Evolutionary conservation across 495 filamentous ascomycete genomes (phyloP).

Genomic region (Hypoxylon cercidicola): DNA sequence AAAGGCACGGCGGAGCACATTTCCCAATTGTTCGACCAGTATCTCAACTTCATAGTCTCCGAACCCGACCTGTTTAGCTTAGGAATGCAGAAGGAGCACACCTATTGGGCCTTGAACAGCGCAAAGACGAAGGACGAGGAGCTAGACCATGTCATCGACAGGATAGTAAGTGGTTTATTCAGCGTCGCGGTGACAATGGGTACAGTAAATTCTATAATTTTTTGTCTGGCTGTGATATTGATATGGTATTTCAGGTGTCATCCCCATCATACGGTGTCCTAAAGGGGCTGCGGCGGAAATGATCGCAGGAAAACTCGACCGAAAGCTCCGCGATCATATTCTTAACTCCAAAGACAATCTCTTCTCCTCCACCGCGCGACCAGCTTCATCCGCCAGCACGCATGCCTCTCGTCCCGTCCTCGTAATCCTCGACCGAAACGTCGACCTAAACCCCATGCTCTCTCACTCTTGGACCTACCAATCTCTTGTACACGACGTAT

Average conservation of each 20-base stretch:
- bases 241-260: slow-evolving; percentile 66
- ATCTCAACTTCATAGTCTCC: slow-evolving; percentile 95
- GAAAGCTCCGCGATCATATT: slow-evolving; percentile 95
- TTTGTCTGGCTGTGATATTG: slow-evolving; percentile 14
- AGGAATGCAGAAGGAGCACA: slow-evolving; percentile 82
- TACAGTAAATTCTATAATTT: slow-evolving; percentile 49
- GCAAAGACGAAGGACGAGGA: slow-evolving; percentile 89
- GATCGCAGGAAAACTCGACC: slow-evolving; percentile 91
- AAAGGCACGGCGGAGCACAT: slow-evolving; percentile 87
- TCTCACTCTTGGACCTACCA: slow-evolving; percentile 99
- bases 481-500: slow-evolving; percentile 92
- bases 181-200: slow-evolving; percentile 98
- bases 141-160: slow-evolving; percentile 85
- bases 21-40: slow-evolving; percentile 94
- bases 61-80: slow-evolving; percentile 97
- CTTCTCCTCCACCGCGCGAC: slow-evolving; percentile 67
- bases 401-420: slow-evolving; percentile 82
- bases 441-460: slow-evolving; percentile 97
- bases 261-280: slow-evolving; percentile 93
- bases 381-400: slow-evolving; percentile 58
- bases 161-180: slow-evolving; percentile 92
- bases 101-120: slow-evolving; percentile 96
- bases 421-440: slow-evolving; percentile 90
- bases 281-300: slow-evolving; percentile 93
- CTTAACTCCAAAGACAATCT: slow-evolving; percentile 97